These are phyloP conservation scores for Diaporthe sp. DNA, from an alignment of 2,329 filamentous ascomycete species.

Conservation along the genomic window DNA sequence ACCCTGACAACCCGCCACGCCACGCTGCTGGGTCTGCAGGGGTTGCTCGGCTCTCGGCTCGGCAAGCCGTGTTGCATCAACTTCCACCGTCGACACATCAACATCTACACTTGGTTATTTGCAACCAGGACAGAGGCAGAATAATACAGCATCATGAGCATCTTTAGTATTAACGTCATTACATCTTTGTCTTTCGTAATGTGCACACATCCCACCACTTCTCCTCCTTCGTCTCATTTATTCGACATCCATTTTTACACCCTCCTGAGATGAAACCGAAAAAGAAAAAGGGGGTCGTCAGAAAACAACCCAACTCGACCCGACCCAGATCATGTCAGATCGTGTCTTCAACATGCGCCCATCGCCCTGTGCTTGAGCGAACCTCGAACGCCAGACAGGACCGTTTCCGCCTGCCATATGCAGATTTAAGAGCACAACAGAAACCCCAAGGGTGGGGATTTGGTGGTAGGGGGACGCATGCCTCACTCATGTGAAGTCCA, in stretches of 20 bases:
- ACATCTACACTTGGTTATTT: background rate
- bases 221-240: constrained; percentile 13
- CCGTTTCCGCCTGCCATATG: constrained; percentile 26
- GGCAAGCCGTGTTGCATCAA: background rate
- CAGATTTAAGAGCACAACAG: constrained; percentile 21
- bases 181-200: constrained; percentile 12
- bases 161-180: constrained; percentile 27
- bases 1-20: constrained; percentile 3
- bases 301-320: background rate
- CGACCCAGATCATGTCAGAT: constrained; percentile 11
- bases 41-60: constrained; percentile 27
- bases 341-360: constrained; percentile 8
- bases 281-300: background rate
- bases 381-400: constrained; percentile 36
- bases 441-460: background rate
- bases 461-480: background rate
- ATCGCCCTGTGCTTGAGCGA: background rate
- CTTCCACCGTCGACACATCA: background rate
- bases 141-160: background rate
- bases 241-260: constrained; percentile 8
- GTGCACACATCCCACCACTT: background rate
- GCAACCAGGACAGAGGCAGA: background rate
- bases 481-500: constrained; percentile 44
- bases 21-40: constrained; percentile 26
- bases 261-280: background rate